A percentile compares a stretch with the other conserved stretches of the same genome.
Evolutionary conservation across 139 green algal species (phyloP).

Genomic region (Chlorella sorokiniana): DNA sequence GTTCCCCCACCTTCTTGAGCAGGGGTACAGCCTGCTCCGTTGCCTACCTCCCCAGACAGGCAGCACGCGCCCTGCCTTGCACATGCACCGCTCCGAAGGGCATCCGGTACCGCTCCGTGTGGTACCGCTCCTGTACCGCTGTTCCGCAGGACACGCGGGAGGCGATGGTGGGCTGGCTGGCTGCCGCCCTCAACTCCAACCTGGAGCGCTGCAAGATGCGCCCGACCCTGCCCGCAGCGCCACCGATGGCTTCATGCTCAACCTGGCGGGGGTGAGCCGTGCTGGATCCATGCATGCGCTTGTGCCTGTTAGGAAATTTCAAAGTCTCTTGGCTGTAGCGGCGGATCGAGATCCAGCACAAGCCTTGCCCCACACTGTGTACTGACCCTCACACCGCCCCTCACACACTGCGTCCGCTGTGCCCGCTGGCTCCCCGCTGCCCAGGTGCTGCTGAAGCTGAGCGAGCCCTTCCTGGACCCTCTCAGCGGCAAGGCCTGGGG

Average conservation of each 20-base stretch:
- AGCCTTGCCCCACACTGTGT: background rate
- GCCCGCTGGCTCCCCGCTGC: background rate
- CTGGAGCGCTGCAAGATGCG: slow-evolving; percentile 85
- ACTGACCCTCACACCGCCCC: background rate
- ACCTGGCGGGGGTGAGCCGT: slow-evolving; percentile 67
- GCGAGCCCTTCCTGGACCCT: slow-evolving; percentile 86
- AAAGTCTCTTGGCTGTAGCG: no score
- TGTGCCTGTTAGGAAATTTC: background rate
- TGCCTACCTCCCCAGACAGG: background rate
- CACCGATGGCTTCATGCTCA: slow-evolving; percentile 85
- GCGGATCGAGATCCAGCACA: no score
- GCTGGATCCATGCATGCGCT: background rate
- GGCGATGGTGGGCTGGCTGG: slow-evolving; percentile 81
- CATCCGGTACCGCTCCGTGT: background rate
- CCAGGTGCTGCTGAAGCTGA: slow-evolving; percentile 72
- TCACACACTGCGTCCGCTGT: background rate
- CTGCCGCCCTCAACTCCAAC: slow-evolving; percentile 73
- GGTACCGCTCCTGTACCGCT: background rate
- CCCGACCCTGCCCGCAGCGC: slow-evolving; percentile 46
- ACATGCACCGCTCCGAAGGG: background rate
- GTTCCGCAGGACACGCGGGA: slow-evolving; percentile 63
- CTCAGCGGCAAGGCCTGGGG: slow-evolving; percentile 59
- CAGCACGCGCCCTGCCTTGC: background rate
- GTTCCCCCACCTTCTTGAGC: background rate
- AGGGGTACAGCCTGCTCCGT: background rate